These are phyloP conservation scores for Wickerhamiella galacta DNA, from an alignment of 805 yeast species.

Conservation along the genomic window DNA sequence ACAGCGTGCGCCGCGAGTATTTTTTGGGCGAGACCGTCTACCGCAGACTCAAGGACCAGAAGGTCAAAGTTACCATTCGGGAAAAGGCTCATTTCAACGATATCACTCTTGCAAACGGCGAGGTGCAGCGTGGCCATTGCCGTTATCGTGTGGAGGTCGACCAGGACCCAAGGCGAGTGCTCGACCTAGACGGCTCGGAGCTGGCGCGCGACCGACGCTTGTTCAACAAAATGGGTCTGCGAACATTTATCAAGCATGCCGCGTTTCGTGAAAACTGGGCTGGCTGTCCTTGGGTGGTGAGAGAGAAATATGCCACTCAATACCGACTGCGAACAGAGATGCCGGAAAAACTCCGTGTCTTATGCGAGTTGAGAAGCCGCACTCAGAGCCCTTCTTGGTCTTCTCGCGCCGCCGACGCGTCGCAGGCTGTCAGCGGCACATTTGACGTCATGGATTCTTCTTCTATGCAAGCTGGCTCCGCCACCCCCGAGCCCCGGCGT, in stretches of 20 bases:
- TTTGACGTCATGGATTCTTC: no score
- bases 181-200: slow-evolving; percentile 51
- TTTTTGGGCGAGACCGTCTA: slow-evolving; percentile 81
- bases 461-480: no score
- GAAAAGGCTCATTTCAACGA: slow-evolving; percentile 63
- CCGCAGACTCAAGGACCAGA: slow-evolving; percentile 32
- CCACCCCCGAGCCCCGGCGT: neutral
- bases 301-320: slow-evolving; percentile 51
- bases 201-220: slow-evolving; percentile 69
- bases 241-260: slow-evolving; percentile 71
- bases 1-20: slow-evolving; percentile 59
- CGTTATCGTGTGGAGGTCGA: slow-evolving; percentile 56
- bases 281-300: slow-evolving; percentile 95
- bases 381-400: neutral
- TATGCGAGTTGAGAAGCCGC: slow-evolving; percentile 4
- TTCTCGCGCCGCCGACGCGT: neutral
- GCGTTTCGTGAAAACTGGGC: slow-evolving; percentile 61
- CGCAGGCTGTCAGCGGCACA: no score
- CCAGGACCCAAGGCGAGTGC: slow-evolving; percentile 31
- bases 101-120: slow-evolving; percentile 20
- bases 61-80: slow-evolving; percentile 44
- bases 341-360: slow-evolving; percentile 7
- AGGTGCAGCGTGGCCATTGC: slow-evolving; percentile 35
- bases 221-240: slow-evolving; percentile 78
- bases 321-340: slow-evolving; percentile 33